Base-by-base conservation (phyloP, 2,329 filamentous ascomycete genomes). In the Hypoxylon sp. region DNA sequence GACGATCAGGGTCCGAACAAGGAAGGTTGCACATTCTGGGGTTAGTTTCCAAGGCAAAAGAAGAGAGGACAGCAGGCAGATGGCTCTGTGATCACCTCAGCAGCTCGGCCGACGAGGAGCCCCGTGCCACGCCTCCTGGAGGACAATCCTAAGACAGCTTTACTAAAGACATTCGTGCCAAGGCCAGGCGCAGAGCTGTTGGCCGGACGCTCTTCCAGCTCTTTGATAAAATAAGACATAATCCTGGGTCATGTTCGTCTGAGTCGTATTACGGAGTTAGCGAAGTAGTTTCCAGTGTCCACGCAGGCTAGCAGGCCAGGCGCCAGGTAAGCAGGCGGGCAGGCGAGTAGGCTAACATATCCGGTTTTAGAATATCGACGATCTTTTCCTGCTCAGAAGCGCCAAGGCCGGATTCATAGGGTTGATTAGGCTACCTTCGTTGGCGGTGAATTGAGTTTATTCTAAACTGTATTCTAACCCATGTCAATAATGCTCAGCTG, bases 21-120 rank as follows among this genome's bases (percentile, higher is more conserved):
- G 62, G 62, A 60, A 64, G 55, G 62, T 64, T 55, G 45, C 37
- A 49, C 24, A 29, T 57, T 54, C 35, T 33, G 38, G 20, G n/a
- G 37, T 60, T 49, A 60, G 24, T 43, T 26, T 41, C 38, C 49
- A 26, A 42, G 47, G 33, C 21, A 38, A 40, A 50, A 31, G 11
- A n/a, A n/a, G n/a, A n/a, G n/a, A n/a, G n/a, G n/a, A n/a, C n/a
- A n/a, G 23, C 11, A 20, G 6, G 24, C 18, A 15, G 13, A 7
- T 40, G 29, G 35, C 4, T 26, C 33, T 29, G 38, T 55, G 40
- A 49, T 35, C 46, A 35, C 11, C 29, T 26, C 11, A 15, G 18
- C 26, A 29, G 15, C 6, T n/a, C n/a, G 20, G n/a, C n/a, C n/a
- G 15, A 24, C 13, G 35, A 38, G 18, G 10, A 37, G 21, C 18